Base-by-base conservation (phyloP, 2,329 filamentous ascomycete genomes). In the Cytospora piceicola region DNA sequence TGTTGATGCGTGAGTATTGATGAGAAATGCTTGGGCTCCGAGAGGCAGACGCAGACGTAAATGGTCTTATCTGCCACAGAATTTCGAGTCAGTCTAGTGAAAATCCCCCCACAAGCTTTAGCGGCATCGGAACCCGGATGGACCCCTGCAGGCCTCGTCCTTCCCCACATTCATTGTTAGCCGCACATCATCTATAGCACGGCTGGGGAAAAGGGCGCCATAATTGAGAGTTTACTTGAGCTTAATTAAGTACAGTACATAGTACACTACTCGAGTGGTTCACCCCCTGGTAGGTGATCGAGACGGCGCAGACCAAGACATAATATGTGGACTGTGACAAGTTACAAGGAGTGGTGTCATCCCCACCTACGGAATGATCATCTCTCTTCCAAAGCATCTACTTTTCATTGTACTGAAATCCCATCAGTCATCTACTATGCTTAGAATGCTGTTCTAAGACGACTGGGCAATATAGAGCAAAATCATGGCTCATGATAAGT, bases 81-180 rank as follows among this genome's bases (percentile, higher is more conserved):
- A 57, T 52, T 60, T 49, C 42, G 42, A 20, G 46, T 20, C 4
- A 46, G 42, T 9, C 42, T 11, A 46, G 20, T n/a, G 42, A 46
- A 49, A 49, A 49, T 24, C 11, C n/a, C 54, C 54, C 57, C 53
- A 34, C 49, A 36, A 27, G 17, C 17, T 51, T 34, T 55, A 67
- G 63, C 66, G 66, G 66, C 66, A 67, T 67, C 66, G 66, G 66
- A 55, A 51, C 58, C 30, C 58, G 27, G 24, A 22, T 49, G 30
- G 61, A 53, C 42, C 55, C 62, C 46, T 64, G 55, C 42, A 17
- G 22, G 24, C 34, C 51, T 60, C 15, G 24, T 51, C 39, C 53
- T 52, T 36, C 65, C 65, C 65, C 65, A 58, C 61, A 52, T 57
- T 51, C 61, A 57, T 56, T 34, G 60, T 51, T 39, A 57, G 29